A percentile compares a stretch with the other conserved stretches of the same genome.
Conservation (phyloP, 192 early-diverging fungal genomes). For the Backusella tarrabulga region DNA sequence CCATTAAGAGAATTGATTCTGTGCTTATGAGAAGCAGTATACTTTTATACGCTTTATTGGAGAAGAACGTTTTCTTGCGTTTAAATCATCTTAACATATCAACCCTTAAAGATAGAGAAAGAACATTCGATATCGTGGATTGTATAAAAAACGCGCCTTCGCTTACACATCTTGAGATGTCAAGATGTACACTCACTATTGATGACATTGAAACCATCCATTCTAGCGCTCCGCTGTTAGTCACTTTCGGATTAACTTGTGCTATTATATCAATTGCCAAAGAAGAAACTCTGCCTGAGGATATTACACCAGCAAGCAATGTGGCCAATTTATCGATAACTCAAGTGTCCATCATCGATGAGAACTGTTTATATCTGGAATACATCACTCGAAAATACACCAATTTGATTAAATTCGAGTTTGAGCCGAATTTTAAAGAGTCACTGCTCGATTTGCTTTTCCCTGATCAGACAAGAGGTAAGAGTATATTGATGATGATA, state of each 20-base stretch:
- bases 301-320: neutral
- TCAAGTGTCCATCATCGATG: neutral
- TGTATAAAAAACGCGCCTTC: neutral
- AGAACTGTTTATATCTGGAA: neutral
- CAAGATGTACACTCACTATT: neutral
- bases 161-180: neutral
- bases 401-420: neutral
- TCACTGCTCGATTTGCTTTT: too few species aligned
- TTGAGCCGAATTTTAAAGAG: too few species aligned
- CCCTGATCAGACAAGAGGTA: too few species aligned
- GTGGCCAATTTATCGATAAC: neutral
- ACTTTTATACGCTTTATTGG: neutral
- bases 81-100: neutral
- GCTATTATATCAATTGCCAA: neutral
- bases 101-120: neutral
- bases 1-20: neutral
- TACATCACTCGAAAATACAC: neutral
- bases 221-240: neutral
- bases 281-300: neutral
- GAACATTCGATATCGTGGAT: neutral
- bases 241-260: neutral
- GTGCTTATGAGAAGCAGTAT: rapidly evolving
- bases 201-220: neutral
- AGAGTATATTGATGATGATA: too few species aligned
- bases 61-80: neutral